Conservation (phyloP, 805 yeast genomes). For the Priceomyces haplophilus region DNA sequence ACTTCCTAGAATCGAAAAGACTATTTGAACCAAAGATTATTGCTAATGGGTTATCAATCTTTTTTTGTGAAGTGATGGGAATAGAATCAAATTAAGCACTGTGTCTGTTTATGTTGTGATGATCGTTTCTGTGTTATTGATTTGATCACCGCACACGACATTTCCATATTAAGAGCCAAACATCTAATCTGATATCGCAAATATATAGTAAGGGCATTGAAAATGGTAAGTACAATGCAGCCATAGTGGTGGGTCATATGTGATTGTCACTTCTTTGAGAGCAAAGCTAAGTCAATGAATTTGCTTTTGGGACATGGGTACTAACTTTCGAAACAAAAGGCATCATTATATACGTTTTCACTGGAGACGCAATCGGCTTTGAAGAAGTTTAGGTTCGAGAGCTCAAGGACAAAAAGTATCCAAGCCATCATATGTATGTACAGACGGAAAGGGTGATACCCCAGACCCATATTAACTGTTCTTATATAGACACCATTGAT, state of each 20-base stretch:
- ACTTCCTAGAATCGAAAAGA: not conserved
- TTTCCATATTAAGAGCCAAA: slow-evolving; percentile 5
- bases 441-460: not conserved
- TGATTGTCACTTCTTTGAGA: too few species aligned
- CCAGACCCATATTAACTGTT: not conserved
- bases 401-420: slow-evolving; percentile 59
- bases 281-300: too few species aligned
- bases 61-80: not conserved
- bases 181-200: not conserved
- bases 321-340: too few species aligned
- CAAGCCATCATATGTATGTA: slow-evolving; percentile 61
- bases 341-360: slow-evolving; percentile 58
- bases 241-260: not conserved
- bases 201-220: not conserved
- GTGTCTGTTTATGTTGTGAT: slow-evolving; percentile 8
- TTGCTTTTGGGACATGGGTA: too few species aligned
- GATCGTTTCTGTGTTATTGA: slow-evolving; percentile 11
- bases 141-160: slow-evolving; percentile 10
- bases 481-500: slow-evolving; percentile 49
- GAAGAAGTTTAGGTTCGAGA: slow-evolving; percentile 69
- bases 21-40: not conserved
- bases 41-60: not conserved
- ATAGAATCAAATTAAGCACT: not conserved
- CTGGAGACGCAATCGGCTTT: slow-evolving; percentile 57
- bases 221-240: slow-evolving; percentile 1